Percentiles rank a stretch among this genome's conserved stretches.
Evolutionary conservation across 2,329 filamentous ascomycete genomes (phyloP).

Genomic region (Endocalyx cinctus): DNA sequence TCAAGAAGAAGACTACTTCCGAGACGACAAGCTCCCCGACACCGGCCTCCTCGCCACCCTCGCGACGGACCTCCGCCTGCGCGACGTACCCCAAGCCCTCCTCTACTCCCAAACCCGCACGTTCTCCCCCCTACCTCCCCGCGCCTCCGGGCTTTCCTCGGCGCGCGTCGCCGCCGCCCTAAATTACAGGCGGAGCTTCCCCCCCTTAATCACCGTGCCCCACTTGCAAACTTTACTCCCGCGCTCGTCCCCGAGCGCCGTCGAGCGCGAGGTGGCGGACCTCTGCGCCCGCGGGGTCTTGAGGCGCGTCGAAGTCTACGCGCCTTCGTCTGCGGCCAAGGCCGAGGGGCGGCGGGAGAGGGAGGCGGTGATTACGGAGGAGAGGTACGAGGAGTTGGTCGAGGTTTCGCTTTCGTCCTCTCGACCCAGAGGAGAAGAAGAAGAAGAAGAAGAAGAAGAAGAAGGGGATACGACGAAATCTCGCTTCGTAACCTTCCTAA

Average conservation of each 20-base stretch:
- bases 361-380: slow-evolving; percentile 58
- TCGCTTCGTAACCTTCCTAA: slow-evolving; percentile 49
- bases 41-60: slow-evolving; percentile 52
- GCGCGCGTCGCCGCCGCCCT: slow-evolving; percentile 59
- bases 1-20: slow-evolving; percentile 29
- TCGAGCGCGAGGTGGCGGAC: slow-evolving; percentile 63
- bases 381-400: slow-evolving; percentile 51
- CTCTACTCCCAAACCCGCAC: slow-evolving; percentile 55
- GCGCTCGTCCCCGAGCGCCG: slow-evolving; percentile 56
- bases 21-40: slow-evolving; percentile 53
- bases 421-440: too few relatives aligned
- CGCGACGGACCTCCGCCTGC: slow-evolving; percentile 50
- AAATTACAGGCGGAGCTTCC: slow-evolving; percentile 53
- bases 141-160: slow-evolving; percentile 57
- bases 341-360: slow-evolving; percentile 56
- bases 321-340: too few relatives aligned
- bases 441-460: too few relatives aligned
- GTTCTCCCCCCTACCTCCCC: slow-evolving; percentile 59
- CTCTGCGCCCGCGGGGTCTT: slow-evolving; percentile 53
- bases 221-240: slow-evolving; percentile 63
- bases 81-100: slow-evolving; percentile 62
- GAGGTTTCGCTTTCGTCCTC: slow-evolving; percentile 29
- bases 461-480: slow-evolving; percentile 38
- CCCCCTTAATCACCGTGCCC: slow-evolving; percentile 60
- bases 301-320: slow-evolving; percentile 59